phyloP scores from a whole-genome alignment of 2,329 filamentous ascomycete genomes.

The Epichloe brachyelytri region DNA sequence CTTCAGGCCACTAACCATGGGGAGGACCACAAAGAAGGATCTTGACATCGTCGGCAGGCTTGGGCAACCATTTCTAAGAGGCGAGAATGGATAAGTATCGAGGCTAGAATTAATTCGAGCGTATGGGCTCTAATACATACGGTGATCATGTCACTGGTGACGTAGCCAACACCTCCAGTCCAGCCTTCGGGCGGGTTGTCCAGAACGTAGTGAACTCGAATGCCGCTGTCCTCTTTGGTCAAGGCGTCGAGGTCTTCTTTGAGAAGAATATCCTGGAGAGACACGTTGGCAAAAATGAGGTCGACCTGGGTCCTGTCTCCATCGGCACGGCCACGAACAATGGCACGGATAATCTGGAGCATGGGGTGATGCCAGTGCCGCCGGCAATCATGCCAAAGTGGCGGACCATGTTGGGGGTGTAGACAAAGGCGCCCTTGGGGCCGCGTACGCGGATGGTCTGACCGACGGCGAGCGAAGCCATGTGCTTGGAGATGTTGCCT shows the following conservation, averaged over 20 bases:
- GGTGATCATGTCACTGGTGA: conserved; percentile 91
- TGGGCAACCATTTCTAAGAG: conserved; percentile 56
- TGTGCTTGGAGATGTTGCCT: conserved; percentile 91
- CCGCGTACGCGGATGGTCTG: conserved; percentile 83
- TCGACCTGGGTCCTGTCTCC: conserved; percentile 84
- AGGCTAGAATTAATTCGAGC: neutral
- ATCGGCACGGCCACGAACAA: conserved; percentile 64
- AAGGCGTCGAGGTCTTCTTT: conserved; percentile 82
- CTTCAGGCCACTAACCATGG: conserved; percentile 98
- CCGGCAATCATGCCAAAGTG: conserved; percentile 98
- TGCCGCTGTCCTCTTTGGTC: conserved; percentile 60
- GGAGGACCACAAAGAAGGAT: conserved; percentile 89
- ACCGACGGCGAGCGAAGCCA: conserved; percentile 71
- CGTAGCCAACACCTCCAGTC: conserved; percentile 87
- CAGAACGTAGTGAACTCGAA: conserved; percentile 87
- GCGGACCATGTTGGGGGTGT: conserved; percentile 91
- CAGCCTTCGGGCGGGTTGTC: conserved; percentile 91
- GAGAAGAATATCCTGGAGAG: conserved; percentile 80
- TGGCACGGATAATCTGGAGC: conserved; percentile 89
- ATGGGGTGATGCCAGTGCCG: conserved; percentile 95
- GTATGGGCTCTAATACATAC: conserved; percentile 29
- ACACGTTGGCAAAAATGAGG: conserved; percentile 95
- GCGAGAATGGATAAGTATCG: neutral
- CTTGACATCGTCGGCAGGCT: conserved; percentile 79
- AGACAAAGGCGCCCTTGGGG: conserved; percentile 96